Evolutionary conservation across 768 basidiomycete species (phyloP).

Genomic region (Kwoniella sp.): DNA sequence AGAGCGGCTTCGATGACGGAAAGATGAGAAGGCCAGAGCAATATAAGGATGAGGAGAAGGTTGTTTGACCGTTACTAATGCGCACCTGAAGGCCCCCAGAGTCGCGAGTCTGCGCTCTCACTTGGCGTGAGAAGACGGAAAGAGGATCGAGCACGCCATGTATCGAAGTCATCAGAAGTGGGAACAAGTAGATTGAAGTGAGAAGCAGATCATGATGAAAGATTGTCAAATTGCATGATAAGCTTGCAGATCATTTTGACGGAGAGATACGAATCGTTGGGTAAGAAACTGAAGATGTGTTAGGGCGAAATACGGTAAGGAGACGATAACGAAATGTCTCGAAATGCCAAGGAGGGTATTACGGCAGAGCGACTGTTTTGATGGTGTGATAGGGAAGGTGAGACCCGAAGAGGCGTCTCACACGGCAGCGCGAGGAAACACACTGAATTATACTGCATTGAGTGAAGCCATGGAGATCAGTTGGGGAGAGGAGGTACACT

Average conservation of each 20-base stretch:
- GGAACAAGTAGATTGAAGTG: background rate
- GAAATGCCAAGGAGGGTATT: background rate
- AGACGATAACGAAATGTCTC: background rate
- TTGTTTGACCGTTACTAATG: too few relatives aligned
- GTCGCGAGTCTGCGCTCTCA: background rate
- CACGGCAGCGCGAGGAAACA: background rate
- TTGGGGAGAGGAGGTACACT: too few relatives aligned
- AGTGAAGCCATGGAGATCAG: background rate
- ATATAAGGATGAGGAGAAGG: too few relatives aligned
- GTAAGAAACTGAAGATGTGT: background rate
- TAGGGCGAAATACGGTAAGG: background rate
- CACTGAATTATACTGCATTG: background rate
- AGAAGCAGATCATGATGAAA: background rate
- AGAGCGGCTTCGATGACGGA: background rate
- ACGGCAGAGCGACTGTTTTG: background rate
- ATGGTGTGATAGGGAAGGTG: background rate
- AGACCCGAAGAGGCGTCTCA: background rate
- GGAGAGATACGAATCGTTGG: background rate
- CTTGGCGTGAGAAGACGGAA: background rate
- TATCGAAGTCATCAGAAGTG: background rate
- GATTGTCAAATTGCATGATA: background rate
- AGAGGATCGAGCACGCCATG: too few relatives aligned
- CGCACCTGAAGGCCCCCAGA: too few relatives aligned
- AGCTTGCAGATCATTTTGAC: background rate
- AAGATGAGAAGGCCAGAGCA: background rate